Percentiles rank a stretch among this genome's conserved stretches.
Conservation (phyloP, 345 rosid genomes). For the Brassica carinata region DNA sequence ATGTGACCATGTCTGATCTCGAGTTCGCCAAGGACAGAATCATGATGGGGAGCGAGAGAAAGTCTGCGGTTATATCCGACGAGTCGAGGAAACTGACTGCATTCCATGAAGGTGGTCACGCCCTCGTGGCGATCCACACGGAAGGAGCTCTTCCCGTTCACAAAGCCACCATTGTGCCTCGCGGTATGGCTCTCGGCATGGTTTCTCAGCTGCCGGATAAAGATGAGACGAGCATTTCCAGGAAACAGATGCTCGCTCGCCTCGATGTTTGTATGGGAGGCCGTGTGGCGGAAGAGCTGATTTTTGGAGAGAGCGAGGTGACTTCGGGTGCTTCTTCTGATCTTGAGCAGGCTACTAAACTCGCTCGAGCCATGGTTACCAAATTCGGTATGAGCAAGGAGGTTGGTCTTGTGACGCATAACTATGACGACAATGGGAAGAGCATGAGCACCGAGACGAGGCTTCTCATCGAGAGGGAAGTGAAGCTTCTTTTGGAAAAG, state of each 20-base stretch:
- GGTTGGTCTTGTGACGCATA: constrained; percentile 75
- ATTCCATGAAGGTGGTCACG: constrained; percentile 98
- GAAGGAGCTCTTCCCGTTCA: constrained; percentile 94
- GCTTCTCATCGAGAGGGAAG: constrained; percentile 89
- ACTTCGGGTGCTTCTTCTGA: constrained; percentile 88
- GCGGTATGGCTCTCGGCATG: constrained; percentile 96
- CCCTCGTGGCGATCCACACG: constrained; percentile 87
- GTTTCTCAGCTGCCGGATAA: constrained; percentile 87
- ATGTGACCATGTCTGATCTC: constrained; percentile 86
- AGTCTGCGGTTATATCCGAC: constrained; percentile 86
- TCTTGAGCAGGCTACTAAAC: constrained; percentile 77
- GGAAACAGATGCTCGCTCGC: constrained; percentile 94
- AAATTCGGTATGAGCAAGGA: constrained; percentile 90
- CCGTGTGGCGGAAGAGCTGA: constrained; percentile 92
- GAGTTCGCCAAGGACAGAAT: constrained; percentile 94
- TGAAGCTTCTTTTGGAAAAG: constrained; percentile 63
- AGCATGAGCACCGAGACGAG: constrained; percentile 98
- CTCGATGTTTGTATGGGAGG: constrained; percentile 98
- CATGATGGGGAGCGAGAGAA: constrained; percentile 98
- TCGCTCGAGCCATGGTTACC: constrained; percentile 90
- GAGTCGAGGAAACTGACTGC: constrained; percentile 79
- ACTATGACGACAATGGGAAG: constrained; percentile 84
- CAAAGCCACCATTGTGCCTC: constrained; percentile 95
- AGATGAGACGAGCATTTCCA: constrained; percentile 71
- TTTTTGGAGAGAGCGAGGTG: constrained; percentile 87